Evolutionary conservation across 306 rosid species (phyloP), one percentile per base, ranked within the genome.

Genomic region (Prunus davidiana): DNA sequence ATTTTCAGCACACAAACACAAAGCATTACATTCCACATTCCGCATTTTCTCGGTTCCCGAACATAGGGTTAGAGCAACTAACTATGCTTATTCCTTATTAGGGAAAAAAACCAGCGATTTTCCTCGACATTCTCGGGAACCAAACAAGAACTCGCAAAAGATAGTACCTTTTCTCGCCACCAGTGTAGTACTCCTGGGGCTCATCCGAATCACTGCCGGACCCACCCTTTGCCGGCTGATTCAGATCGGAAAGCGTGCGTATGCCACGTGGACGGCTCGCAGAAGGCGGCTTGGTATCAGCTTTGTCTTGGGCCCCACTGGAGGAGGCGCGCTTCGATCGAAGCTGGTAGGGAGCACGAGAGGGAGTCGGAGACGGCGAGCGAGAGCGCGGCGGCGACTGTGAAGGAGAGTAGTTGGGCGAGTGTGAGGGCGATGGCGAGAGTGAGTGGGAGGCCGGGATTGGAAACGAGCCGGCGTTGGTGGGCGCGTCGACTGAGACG

Each of bases 81-180:
- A 38, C 11, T 0, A 71, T n/a, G 65, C 75, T n/a, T 2, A 19
- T 6, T n/a, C 75, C 75, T n/a, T 2, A 19, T 3, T 5, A 18
- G 34, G 30, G 3, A 30, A 15, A 34, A 19, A 71, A 54, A 13
- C 19, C 22, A 14, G 14, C 12, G 13, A 32, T 12, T 34, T 56
- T 38, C 63, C 51, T 54, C 5, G 19, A 3, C 28, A 70, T 27
- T 62, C 64, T 18, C 18, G 22, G 14, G 54, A 71, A 57, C 41
- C 38, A 8, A 24, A 30, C 19, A 60, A 47, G 63, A 24, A 45
- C n/a, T 45, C 14, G 19, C 67, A 67, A 2, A 50, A 63, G 50
- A 27, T 16, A 16, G 13, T 75, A 93, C 97, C 99, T 92, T 79
- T 90, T 92, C 86, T 95, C 87, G 13, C 99, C 99, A 34, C 99